These are phyloP conservation scores for Miscanthus lutarioriparius DNA, from an alignment of 176 grass and related monocot species.

Conservation along the genomic window DNA sequence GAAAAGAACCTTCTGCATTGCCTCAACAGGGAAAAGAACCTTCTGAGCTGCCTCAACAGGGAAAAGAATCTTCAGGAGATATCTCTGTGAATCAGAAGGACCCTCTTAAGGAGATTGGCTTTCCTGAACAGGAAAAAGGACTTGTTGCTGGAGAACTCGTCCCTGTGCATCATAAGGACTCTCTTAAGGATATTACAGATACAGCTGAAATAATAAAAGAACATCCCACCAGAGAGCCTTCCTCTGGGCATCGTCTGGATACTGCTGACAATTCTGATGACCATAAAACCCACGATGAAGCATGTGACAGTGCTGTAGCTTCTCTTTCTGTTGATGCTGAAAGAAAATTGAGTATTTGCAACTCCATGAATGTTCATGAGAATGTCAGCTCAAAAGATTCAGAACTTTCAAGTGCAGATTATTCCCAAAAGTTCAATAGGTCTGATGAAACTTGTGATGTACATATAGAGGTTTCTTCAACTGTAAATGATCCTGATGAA, in stretches of 20 bases:
- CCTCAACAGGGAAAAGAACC: background rate
- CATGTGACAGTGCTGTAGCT: constrained; percentile 28
- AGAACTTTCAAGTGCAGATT: constrained; percentile 27
- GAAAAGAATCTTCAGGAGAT: constrained; percentile 4
- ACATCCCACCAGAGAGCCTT: constrained; percentile 7
- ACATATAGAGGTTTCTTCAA: constrained; percentile 18
- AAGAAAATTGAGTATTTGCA: constrained; percentile 28
- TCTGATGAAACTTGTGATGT: constrained; percentile 26
- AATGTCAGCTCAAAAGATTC: constrained; percentile 27
- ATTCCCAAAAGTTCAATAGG: constrained; percentile 29
- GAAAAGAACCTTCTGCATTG: constrained; percentile 3
- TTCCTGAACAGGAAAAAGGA: constrained; percentile 35
- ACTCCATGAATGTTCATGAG: constrained; percentile 27
- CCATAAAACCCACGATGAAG: constrained; percentile 37
- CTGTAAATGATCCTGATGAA: constrained; percentile 15
- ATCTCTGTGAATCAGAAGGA: background rate
- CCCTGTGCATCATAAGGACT: constrained; percentile 26
- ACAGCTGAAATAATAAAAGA: constrained; percentile 33
- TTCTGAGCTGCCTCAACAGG: constrained; percentile 2
- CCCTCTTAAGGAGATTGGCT: background rate
- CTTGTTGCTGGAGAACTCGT: constrained; percentile 22
- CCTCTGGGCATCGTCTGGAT: constrained; percentile 19
- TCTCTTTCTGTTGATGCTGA: constrained; percentile 24
- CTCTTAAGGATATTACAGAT: background rate
- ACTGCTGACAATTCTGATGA: constrained; percentile 26